A percentile compares a stretch with the other conserved stretches of the same genome.
Evolutionary conservation across 768 basidiomycete species (phyloP).

Genomic region (Amanita inopinata): DNA sequence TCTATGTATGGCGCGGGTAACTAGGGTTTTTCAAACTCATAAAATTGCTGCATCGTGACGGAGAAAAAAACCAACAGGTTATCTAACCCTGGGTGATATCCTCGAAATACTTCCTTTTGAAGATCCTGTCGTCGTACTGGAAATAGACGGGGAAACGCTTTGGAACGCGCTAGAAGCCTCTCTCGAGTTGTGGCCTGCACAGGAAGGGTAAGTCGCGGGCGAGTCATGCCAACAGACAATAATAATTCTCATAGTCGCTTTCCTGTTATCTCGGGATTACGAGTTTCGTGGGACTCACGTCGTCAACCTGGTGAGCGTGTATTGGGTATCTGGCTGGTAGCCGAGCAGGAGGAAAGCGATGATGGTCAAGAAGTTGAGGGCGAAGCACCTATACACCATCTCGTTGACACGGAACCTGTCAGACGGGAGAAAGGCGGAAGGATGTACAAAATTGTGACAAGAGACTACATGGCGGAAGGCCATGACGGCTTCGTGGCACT

Average conservation of each 20-base stretch:
- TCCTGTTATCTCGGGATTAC: slow-evolving; percentile 77
- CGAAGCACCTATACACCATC: slow-evolving; percentile 19
- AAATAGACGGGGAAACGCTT: slow-evolving; percentile 67
- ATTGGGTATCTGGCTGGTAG: slow-evolving; percentile 56
- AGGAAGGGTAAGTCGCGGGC: slow-evolving; percentile 75
- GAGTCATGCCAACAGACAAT: background rate
- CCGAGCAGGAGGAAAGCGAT: slow-evolving; percentile 26
- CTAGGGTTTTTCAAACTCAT: slow-evolving; percentile 2
- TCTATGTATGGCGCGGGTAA: slow-evolving; percentile 75
- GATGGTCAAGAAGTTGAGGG: slow-evolving; percentile 14
- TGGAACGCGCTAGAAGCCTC: slow-evolving; percentile 74
- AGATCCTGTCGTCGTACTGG: slow-evolving; percentile 74
- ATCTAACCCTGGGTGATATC: slow-evolving; percentile 77
- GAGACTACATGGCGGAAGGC: slow-evolving; percentile 77
- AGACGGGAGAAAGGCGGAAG: slow-evolving; percentile 39
- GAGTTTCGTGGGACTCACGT: slow-evolving; percentile 81
- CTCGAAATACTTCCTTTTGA: slow-evolving; percentile 85
- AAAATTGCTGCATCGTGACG: background rate
- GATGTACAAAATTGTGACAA: slow-evolving; percentile 74
- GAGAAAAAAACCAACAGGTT: slow-evolving; percentile 34
- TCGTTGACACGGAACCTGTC: slow-evolving; percentile 45
- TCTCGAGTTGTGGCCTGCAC: slow-evolving; percentile 74
- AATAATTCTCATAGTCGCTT: slow-evolving; percentile 53
- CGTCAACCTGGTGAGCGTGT: slow-evolving; percentile 63
- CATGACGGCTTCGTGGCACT: slow-evolving; percentile 76